Base-by-base conservation (phyloP, 1,139 yeast species). In the Taphrina wiesneri region DNA sequence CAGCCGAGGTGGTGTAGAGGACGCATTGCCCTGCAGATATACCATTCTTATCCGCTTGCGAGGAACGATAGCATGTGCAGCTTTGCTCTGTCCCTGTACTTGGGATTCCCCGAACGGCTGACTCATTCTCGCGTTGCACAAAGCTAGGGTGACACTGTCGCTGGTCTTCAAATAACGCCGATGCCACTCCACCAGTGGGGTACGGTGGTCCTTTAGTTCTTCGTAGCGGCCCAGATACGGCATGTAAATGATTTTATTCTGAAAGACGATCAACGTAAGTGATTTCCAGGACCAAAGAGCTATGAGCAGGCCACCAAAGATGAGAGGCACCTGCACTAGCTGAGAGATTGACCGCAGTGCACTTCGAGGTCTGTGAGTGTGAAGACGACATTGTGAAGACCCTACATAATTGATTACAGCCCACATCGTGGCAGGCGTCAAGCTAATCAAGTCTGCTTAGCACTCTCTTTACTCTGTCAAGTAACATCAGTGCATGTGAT, bases 21-120 rank as follows among this genome's bases (percentile, higher is more conserved):
- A 53, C 1, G 65, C 65, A 25, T 62, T 62, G 47, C 65, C 65
- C 21, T 62, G 65, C 7, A 62, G 47, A 53, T 62, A 53, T 6
- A 62, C 26, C 9, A 62, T 25, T 26, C 34, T 28, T 25, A 43
- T 28, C 6, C 47, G 41, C 26, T 28, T 28, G 30, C 39, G 15
- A 11, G 6, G 26, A 11, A 7, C 51, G 1, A 2, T 19, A 13
- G 43, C 6, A 2, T 19, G 6, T 13, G n/a, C 1, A n/a, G 23
- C 49, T 45, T 21, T 45, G 49, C 11, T 45, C 28, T 21, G 3
- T 3, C 13, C 7, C 4, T 13, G 43, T 1, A 1, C 0, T 0
- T 2, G 17, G n/a, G n/a, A n/a, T n/a, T n/a, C n/a, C n/a, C n/a
- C n/a, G n/a, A n/a, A n/a, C n/a, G 39, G 39, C 39, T 9, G 11